Conservation (phyloP, 2,329 filamentous ascomycete genomes). For the Neonectria sp. region DNA sequence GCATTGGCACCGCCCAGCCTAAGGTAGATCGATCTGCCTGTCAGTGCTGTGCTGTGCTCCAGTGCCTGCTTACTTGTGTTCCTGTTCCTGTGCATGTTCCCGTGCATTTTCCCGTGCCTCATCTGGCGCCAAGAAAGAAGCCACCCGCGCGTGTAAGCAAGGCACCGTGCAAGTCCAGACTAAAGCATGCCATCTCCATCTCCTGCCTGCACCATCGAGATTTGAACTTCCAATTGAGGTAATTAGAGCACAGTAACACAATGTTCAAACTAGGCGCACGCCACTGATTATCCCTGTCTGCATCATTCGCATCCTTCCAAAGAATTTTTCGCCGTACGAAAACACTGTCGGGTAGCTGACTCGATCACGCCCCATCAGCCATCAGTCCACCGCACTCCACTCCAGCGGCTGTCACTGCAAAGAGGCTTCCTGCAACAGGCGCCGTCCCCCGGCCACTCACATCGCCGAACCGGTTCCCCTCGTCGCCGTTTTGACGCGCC, state of each 20-base stretch:
- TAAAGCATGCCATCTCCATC: not conserved
- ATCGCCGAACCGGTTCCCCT: not conserved
- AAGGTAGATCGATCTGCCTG: not conserved
- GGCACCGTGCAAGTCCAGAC: not conserved
- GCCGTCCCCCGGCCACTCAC: conserved; percentile 19
- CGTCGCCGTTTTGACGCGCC: conserved; percentile 12
- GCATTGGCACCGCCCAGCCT: not conserved
- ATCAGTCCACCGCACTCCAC: conserved; percentile 14
- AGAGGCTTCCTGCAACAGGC: not conserved
- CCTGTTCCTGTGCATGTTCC: not conserved
- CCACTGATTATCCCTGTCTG: not conserved
- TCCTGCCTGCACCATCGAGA: not conserved
- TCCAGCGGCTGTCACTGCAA: conserved; percentile 5
- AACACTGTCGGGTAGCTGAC: not conserved
- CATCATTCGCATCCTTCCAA: not conserved
- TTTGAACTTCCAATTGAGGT: no score
- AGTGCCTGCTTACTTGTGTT: not conserved
- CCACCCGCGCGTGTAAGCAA: conserved; percentile 26
- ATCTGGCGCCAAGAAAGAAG: not conserved
- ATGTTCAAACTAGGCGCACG: no score
- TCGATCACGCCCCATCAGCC: not conserved
- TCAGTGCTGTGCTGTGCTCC: not conserved
- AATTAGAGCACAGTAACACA: no score
- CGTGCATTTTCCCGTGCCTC: not conserved
- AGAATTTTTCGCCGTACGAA: not conserved